Evolutionary conservation across 495 filamentous ascomycete species (phyloP).

Genomic region (Aspergillus coremiiformis): DNA sequence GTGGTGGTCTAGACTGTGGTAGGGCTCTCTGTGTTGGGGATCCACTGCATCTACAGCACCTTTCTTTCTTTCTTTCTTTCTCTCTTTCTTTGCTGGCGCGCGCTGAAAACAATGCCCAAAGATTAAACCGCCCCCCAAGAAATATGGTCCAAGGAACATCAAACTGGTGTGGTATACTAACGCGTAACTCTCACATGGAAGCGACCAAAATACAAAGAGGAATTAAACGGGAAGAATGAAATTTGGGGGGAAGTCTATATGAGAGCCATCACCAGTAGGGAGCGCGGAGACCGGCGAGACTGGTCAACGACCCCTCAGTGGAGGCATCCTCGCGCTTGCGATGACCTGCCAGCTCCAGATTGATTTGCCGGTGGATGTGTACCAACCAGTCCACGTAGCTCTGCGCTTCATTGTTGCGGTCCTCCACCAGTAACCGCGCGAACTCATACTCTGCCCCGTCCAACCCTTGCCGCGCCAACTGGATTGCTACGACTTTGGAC

Average conservation of each 20-base stretch:
- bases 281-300: slow-evolving; percentile 61
- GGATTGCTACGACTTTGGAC: slow-evolving; percentile 79
- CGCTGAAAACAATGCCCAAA: not conserved
- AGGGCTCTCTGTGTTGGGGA: not conserved
- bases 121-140: not conserved
- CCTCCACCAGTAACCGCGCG: slow-evolving; percentile 81
- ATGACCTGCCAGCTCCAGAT: slow-evolving; percentile 77
- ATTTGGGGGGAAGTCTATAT: slow-evolving; percentile 6
- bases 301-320: slow-evolving; percentile 46
- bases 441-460: slow-evolving; percentile 98
- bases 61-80: not conserved
- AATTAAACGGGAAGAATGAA: slow-evolving; percentile 9
- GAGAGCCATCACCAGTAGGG: slow-evolving; percentile 52
- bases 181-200: slow-evolving; percentile 3
- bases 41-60: not conserved
- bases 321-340: slow-evolving; percentile 62
- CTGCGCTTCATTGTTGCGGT: slow-evolving; percentile 94
- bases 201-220: slow-evolving; percentile 10
- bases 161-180: slow-evolving; percentile 10
- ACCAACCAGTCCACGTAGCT: slow-evolving; percentile 99
- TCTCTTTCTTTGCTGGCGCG: not conserved
- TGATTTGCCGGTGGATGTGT: slow-evolving; percentile 85
- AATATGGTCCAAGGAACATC: not conserved
- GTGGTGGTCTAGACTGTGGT: not conserved
- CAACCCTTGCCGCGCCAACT: slow-evolving; percentile 85